A percentile compares a stretch with the other conserved stretches of the same genome.
phyloP scores from a whole-genome alignment of 2,329 filamentous ascomycete genomes.

The Didymella arachidicola region DNA sequence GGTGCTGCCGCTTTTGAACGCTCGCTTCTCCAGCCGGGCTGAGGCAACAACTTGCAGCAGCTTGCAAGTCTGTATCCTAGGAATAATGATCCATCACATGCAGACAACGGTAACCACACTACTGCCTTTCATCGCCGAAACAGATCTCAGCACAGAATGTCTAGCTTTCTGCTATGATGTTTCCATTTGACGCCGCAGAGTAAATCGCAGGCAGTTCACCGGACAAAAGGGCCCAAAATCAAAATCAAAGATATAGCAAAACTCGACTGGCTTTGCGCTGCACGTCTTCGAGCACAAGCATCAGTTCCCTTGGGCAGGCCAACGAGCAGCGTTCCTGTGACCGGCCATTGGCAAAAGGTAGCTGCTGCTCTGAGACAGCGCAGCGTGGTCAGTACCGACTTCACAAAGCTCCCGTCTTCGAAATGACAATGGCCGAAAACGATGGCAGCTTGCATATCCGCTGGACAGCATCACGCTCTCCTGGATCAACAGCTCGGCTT shows the following conservation, averaged over 20 bases:
- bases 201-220: not conserved
- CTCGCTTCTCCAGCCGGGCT: not conserved
- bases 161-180: not conserved
- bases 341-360: not conserved
- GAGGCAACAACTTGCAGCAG: not conserved
- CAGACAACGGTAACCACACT: not conserved
- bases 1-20: constrained; percentile 10
- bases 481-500: not conserved
- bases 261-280: not conserved
- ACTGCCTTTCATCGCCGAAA: not conserved
- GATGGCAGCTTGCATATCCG: not conserved
- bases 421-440: not conserved
- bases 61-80: not conserved
- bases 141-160: not conserved
- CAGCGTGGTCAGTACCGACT: not conserved
- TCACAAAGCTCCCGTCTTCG: not conserved
- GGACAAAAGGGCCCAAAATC: not conserved
- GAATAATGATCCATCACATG: constrained; percentile 5
- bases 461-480: not conserved
- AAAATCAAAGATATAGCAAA: not conserved
- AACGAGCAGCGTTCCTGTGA: not conserved
- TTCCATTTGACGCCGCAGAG: not conserved
- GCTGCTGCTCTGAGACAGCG: not conserved
- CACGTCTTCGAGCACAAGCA: not conserved
- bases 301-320: not conserved